Evolutionary conservation across 2,329 filamentous ascomycete genomes (phyloP), one percentile per base, ranked within the genome.

Genomic region (Cladosporium sp.): DNA sequence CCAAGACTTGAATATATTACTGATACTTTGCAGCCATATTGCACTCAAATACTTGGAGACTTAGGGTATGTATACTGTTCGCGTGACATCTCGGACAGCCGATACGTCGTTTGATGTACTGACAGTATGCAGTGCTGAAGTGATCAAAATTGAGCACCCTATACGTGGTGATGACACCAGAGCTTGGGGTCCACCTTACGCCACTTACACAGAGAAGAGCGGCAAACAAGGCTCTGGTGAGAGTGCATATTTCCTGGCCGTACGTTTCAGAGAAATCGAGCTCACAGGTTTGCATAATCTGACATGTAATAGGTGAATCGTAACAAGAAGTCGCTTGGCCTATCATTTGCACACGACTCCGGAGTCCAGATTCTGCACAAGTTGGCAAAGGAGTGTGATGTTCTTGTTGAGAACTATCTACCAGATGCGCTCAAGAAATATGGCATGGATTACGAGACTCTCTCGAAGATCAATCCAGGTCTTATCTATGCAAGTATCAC

Each of bases 91-190:
- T 26, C 49, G 8, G 23, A 8, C 21, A 4, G 1, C 14, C 18
- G 18, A 40, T 40, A 7, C 1, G 11, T 16, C 1, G 1, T 33
- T 18, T 2, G 6, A 2, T 11, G 6, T 37, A 59, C 56, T 65
- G 29, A 65, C 44, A 14, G 7, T 2, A n/a, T 18, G 12, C 72
- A 96, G 93, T 69, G 95, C 95, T 70, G 94, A 99, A 77, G 89
- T 99, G 35, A 97, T 99, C 80, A 99, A 99, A 79, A 87, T 99
- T 68, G 95, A 99, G 79, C 95, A 99, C 78, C 95, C 95, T 4
- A 88, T 88, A 5, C 86, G 92, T 65, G 95, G 92, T 44, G 95
- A 99, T 76, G 95, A 99, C 76, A 99, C 95, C 11, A 84, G 95
- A 73, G 93, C 93, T 60, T 99, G 95, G 95, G 95, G 95, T 0